These are phyloP conservation scores for Leccinum fallax DNA, from an alignment of 1,284 basidiomycete genomes.

Conservation along the genomic window DNA sequence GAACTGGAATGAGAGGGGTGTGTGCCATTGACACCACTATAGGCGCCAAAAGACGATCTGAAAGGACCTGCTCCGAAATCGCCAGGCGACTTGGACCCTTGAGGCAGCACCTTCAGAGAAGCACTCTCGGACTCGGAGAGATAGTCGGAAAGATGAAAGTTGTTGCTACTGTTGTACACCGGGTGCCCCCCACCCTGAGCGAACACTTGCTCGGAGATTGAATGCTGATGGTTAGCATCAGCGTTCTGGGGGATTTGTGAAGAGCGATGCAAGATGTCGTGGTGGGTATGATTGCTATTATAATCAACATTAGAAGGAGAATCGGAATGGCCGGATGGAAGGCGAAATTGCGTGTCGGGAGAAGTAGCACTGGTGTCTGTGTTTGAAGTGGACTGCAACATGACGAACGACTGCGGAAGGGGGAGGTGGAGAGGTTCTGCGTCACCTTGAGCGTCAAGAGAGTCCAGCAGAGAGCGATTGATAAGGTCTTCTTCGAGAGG, in stretches of 20 bases:
- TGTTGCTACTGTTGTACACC: constrained; percentile 51
- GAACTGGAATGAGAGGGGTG: constrained; percentile 26
- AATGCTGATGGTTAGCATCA: constrained; percentile 37
- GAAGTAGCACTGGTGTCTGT: constrained; percentile 55
- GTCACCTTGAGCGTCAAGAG: constrained; percentile 78
- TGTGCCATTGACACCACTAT: constrained; percentile 33
- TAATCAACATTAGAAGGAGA: constrained; percentile 46
- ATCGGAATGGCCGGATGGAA: constrained; percentile 48
- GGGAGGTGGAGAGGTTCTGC: constrained; percentile 58
- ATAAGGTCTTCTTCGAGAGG: constrained; percentile 77
- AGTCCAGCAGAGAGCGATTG: constrained; percentile 78
- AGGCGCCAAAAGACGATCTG: constrained; percentile 39
- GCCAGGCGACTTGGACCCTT: constrained; percentile 39
- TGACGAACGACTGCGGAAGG: constrained; percentile 25
- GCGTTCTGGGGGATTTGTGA: constrained; percentile 40
- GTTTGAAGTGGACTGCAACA: constrained; percentile 43
- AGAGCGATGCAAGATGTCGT: constrained; percentile 37
- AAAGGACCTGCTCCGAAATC: constrained; percentile 44
- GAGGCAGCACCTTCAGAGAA: constrained; percentile 40
- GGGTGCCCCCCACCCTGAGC: constrained; percentile 36
- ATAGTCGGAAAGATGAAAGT: constrained; percentile 43
- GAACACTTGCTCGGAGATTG: constrained; percentile 34
- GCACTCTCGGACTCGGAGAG: constrained; percentile 40
- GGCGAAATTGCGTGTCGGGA: constrained; percentile 55
- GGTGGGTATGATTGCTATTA: constrained; percentile 37